These are phyloP conservation scores for Meira nashicola DNA, from an alignment of 1,284 basidiomycete species.

Conservation along the genomic window DNA sequence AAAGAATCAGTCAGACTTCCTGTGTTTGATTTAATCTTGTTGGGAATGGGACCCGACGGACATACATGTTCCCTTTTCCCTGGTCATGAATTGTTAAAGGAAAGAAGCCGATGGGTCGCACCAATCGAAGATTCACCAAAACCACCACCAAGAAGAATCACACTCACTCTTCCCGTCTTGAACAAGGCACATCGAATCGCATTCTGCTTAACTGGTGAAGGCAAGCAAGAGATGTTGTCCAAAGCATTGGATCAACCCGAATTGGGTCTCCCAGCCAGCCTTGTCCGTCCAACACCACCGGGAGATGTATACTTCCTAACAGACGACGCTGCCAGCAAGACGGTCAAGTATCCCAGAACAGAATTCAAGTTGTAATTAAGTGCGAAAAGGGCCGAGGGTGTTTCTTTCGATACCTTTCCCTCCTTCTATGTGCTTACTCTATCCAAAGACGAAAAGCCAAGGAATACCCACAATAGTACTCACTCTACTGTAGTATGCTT, in stretches of 20 bases:
- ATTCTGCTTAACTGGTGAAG: slow-evolving; percentile 79
- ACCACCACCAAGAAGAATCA: slow-evolving; percentile 78
- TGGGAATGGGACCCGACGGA: slow-evolving; percentile 64
- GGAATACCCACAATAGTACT: no score
- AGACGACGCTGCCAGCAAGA: slow-evolving; percentile 20
- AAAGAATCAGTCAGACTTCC: slow-evolving; percentile 50
- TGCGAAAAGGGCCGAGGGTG: no score
- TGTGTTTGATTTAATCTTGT: slow-evolving; percentile 52
- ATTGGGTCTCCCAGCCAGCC: slow-evolving; percentile 72
- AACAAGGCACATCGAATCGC: slow-evolving; percentile 67
- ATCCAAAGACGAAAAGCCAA: no score
- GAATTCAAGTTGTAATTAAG: slow-evolving; percentile 35
- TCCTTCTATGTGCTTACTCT: no score
- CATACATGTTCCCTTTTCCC: slow-evolving; percentile 97
- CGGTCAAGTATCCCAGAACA: slow-evolving; percentile 27
- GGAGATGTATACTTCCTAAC: slow-evolving; percentile 58
- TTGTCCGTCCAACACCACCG: slow-evolving; percentile 72
- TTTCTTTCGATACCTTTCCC: no score
- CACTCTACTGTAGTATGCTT: no score
- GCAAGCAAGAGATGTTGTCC: slow-evolving; percentile 70
- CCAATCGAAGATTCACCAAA: slow-evolving; percentile 89
- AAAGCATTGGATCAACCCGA: slow-evolving; percentile 76
- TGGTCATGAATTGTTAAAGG: slow-evolving; percentile 74
- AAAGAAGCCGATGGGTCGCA: slow-evolving; percentile 89
- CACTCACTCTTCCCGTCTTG: slow-evolving; percentile 52